Conservation (phyloP, 2,329 filamentous ascomycete species). For the Colletotrichum sp. region DNA sequence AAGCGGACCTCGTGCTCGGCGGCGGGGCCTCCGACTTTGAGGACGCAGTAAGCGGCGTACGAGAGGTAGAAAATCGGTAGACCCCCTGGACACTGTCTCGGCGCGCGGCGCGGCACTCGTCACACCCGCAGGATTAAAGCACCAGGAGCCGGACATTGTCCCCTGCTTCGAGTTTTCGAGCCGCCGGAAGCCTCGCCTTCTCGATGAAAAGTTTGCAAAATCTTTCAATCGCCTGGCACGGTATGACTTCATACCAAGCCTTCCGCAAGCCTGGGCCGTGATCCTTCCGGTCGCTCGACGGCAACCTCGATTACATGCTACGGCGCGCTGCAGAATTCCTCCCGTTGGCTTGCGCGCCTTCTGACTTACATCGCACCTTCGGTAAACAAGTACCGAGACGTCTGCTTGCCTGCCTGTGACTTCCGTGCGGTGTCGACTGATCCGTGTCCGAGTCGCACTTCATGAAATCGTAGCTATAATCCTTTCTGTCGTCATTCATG, state of each 20-base stretch:
- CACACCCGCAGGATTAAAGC: not conserved
- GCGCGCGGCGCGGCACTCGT: slow-evolving; percentile 15
- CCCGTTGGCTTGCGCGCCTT: not conserved
- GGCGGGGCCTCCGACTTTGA: not conserved
- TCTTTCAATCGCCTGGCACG: not conserved
- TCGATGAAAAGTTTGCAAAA: not conserved
- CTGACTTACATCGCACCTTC: not conserved
- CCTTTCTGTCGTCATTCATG: not conserved
- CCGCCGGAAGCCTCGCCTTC: not conserved
- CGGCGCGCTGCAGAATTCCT: not conserved
- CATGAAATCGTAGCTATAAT: not conserved
- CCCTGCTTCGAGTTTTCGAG: not conserved
- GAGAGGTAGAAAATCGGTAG: not conserved
- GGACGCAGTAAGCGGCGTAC: not conserved
- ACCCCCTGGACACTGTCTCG: not conserved
- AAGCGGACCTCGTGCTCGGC: slow-evolving; percentile 9
- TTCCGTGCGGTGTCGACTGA: not conserved
- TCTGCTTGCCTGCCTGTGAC: not conserved
- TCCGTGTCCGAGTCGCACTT: not conserved
- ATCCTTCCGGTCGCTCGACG: not conserved
- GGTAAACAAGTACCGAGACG: not conserved
- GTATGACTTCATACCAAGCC: slow-evolving; percentile 21
- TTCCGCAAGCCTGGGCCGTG: not conserved
- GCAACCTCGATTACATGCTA: not conserved
- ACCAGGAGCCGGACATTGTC: not conserved